Evolutionary conservation across 306 rosid species (phyloP).

Genomic region (Cucurbita pepo): DNA sequence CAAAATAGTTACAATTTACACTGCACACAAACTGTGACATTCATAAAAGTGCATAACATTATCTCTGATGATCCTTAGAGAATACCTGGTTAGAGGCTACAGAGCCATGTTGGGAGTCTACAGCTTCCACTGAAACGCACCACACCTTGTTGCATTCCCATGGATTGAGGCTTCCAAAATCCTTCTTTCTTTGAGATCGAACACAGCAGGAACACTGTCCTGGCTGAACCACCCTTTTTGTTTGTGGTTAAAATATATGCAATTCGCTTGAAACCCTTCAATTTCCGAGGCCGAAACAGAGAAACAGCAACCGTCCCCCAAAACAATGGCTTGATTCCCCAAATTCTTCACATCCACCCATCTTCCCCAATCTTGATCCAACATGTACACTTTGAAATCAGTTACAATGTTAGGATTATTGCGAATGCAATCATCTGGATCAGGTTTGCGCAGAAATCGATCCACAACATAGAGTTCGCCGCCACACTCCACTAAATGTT

Average conservation of each 20-base stretch:
- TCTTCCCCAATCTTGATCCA: constrained; percentile 23
- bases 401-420: background rate
- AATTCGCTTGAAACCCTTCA: constrained; percentile 14
- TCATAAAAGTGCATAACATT: no score
- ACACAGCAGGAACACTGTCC: background rate
- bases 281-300: constrained; percentile 5
- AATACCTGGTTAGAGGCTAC: no score
- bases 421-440: no score
- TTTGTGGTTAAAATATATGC: constrained; percentile 22
- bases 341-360: constrained; percentile 25
- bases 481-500: constrained; percentile 48
- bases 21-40: no score
- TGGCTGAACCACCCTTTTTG: background rate
- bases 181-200: constrained; percentile 19
- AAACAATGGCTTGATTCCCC: constrained; percentile 15
- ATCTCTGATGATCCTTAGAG: no score
- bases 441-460: constrained; percentile 9
- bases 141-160: constrained; percentile 3
- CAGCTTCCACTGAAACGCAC: no score
- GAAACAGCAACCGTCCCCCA: constrained; percentile 16
- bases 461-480: constrained; percentile 57
- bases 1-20: no score
- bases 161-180: constrained; percentile 8
- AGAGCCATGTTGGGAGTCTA: no score
- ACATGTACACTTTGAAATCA: constrained; percentile 29